Evolutionary conservation across 805 yeast species (phyloP).

Genomic region (Lipomyces sp.): DNA sequence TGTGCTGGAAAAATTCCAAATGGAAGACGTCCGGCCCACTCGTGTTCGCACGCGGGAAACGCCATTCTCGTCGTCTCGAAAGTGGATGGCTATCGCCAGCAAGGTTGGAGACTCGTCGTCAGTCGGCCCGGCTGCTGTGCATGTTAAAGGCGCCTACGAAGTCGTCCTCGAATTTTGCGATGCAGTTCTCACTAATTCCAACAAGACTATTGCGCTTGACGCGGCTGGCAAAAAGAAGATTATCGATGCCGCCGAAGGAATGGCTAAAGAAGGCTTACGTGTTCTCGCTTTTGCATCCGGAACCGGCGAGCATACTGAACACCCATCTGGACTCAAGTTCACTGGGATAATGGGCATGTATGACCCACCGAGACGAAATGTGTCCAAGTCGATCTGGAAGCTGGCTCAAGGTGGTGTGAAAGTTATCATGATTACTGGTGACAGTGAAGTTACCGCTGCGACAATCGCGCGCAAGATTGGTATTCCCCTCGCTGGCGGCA

Average conservation of each 20-base stretch:
- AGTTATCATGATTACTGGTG: slow-evolving; percentile 98
- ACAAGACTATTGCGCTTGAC: slow-evolving; percentile 63
- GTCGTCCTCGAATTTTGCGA: slow-evolving; percentile 57
- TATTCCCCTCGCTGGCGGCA: slow-evolving; percentile 65
- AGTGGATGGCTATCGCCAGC: slow-evolving; percentile 76
- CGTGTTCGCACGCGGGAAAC: slow-evolving; percentile 60
- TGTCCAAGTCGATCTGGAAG: slow-evolving; percentile 70
- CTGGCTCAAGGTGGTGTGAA: slow-evolving; percentile 92
- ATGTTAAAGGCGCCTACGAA: slow-evolving; percentile 91
- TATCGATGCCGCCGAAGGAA: slow-evolving; percentile 62
- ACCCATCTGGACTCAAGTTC: slow-evolving; percentile 72
- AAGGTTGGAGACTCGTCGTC: slow-evolving; percentile 69
- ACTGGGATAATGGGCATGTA: slow-evolving; percentile 93
- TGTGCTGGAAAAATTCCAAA: slow-evolving; percentile 67
- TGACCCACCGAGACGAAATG: slow-evolving; percentile 96
- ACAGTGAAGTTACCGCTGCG: slow-evolving; percentile 82
- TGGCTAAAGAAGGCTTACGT: slow-evolving; percentile 69
- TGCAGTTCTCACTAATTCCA: slow-evolving; percentile 59
- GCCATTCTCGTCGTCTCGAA: slow-evolving; percentile 46
- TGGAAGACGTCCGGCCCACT: slow-evolving; percentile 70
- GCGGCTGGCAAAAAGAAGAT: slow-evolving; percentile 56
- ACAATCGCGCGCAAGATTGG: slow-evolving; percentile 90
- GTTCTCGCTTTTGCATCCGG: slow-evolving; percentile 68
- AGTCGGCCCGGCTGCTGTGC: slow-evolving; percentile 51
- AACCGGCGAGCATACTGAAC: slow-evolving; percentile 33